Conservation (phyloP, 495 filamentous ascomycete genomes). For the Astrothelium subdiscretum region DNA sequence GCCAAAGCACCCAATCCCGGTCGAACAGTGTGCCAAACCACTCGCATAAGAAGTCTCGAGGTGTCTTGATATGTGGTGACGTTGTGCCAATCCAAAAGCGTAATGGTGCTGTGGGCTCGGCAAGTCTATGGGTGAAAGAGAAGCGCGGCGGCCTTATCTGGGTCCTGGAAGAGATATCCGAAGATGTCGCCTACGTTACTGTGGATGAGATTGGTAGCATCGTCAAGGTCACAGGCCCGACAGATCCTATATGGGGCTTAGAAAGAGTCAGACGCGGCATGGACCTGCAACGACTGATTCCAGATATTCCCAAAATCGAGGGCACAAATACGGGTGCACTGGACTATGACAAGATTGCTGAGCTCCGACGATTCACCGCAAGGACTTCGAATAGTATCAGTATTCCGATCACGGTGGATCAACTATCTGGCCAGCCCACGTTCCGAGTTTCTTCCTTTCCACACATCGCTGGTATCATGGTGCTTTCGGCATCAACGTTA, state of each 20-base stretch:
- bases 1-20: slow-evolving; percentile 35
- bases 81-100: slow-evolving; percentile 94
- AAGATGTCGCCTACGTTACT: slow-evolving; percentile 68
- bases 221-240: slow-evolving; percentile 52
- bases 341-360: slow-evolving; percentile 56
- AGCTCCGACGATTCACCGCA: slow-evolving; percentile 69
- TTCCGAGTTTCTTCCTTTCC: slow-evolving; percentile 85
- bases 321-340: slow-evolving; percentile 49
- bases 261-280: slow-evolving; percentile 51
- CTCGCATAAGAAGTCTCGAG: slow-evolving; percentile 63
- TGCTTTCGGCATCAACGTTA: slow-evolving; percentile 63
- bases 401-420: slow-evolving; percentile 67
- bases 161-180: slow-evolving; percentile 95
- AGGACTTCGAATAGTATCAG: slow-evolving; percentile 58
- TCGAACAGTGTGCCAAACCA: slow-evolving; percentile 34
- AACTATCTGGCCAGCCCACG: slow-evolving; percentile 48
- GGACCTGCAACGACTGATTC: slow-evolving; percentile 63
- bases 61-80: slow-evolving; percentile 88
- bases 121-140: slow-evolving; percentile 97
- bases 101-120: slow-evolving; percentile 80
- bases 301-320: slow-evolving; percentile 64
- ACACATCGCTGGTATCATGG: slow-evolving; percentile 93
- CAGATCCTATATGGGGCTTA: slow-evolving; percentile 70
- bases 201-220: slow-evolving; percentile 66
- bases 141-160: slow-evolving; percentile 89